Base-by-base conservation (phyloP, 1,139 yeast genomes). In the Sugiyamaella novakii region DNA sequence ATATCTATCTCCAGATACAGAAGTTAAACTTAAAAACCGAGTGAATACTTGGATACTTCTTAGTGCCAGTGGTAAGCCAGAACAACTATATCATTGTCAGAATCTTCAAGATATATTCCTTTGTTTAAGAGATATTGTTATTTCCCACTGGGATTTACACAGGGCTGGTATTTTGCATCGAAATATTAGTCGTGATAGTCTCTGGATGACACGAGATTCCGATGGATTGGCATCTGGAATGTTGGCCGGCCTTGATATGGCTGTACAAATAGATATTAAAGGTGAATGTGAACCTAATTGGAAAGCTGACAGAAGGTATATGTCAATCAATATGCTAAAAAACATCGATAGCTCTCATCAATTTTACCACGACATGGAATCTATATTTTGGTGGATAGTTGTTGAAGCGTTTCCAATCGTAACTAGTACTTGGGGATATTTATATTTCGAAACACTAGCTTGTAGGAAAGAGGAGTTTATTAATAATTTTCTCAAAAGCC, bases 321-420 rank as follows among this genome's bases (percentile, higher is more conserved):
- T 42, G 39, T 21, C 46, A 17, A 25, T 33, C 12, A 17, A 33
- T 24, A 25, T 42, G n/a, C 34, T 42, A 11, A 31, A 22, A 11
- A 42, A 31, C 27, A 18, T n/a, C 11, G 39, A 34, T n/a, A 19
- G n/a, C 27, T 37, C 12, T 6, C 25, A 42, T 15, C 40, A 19
- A 24, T 42, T 33, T 19, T 11, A 22, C 12, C 46, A 42, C 17
- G 46, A 42, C 22, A 1, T 42, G n/a, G 46, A 42, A 24, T 42
- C 46, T 3, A 42, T 42, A 6, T 42, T 42, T 17, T 42, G 46
- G 46, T 42, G 46, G 46, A 7, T 42, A 11, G n/a, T 34, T n/a
- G 22, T 33, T 11, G 40, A 42, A 17, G 46, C 46, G 8, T 42
- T 42, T 42, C 46, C 46, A 11, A 15, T 34, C 17, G 34, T 8